These are phyloP conservation scores for Volvox carteri DNA, from an alignment of 163 green algal species.

Conservation along the genomic window DNA sequence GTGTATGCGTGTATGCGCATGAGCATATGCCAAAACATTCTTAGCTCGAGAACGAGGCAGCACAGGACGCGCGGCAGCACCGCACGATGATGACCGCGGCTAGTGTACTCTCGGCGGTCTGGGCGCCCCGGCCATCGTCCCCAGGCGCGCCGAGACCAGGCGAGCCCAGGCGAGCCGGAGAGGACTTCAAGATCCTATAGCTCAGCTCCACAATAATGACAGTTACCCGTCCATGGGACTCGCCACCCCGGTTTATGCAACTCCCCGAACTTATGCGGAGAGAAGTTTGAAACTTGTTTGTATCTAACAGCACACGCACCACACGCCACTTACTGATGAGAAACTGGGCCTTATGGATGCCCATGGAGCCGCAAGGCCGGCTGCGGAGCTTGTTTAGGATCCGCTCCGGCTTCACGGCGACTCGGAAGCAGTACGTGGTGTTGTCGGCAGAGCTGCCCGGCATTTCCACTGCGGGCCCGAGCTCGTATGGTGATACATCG, in stretches of 20 bases:
- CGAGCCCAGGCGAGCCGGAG: not conserved
- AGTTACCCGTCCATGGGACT: not conserved
- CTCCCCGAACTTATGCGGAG: too few relatives aligned
- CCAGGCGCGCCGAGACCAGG: not conserved
- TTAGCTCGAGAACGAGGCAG: too few relatives aligned
- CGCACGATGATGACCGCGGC: too few relatives aligned
- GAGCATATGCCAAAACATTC: too few relatives aligned
- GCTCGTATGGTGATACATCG: not conserved
- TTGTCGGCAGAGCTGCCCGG: not conserved
- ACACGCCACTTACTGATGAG: conserved; percentile 4
- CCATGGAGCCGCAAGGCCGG: not conserved
- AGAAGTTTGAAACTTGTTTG: too few relatives aligned
- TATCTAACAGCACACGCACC: too few relatives aligned
- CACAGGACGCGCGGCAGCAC: too few relatives aligned
- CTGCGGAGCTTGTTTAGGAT: not conserved
- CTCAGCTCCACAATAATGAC: not conserved
- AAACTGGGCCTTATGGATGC: not conserved
- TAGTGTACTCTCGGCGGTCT: too few relatives aligned
- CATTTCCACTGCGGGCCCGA: not conserved
- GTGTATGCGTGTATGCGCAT: too few relatives aligned
- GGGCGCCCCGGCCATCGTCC: too few relatives aligned
- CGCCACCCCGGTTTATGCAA: not conserved
- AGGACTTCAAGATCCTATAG: not conserved
- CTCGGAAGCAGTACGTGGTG: not conserved
- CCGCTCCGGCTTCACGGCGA: not conserved